Evolutionary conservation across 768 basidiomycete species (phyloP).

Genomic region (Cystobasidium ongulense): DNA sequence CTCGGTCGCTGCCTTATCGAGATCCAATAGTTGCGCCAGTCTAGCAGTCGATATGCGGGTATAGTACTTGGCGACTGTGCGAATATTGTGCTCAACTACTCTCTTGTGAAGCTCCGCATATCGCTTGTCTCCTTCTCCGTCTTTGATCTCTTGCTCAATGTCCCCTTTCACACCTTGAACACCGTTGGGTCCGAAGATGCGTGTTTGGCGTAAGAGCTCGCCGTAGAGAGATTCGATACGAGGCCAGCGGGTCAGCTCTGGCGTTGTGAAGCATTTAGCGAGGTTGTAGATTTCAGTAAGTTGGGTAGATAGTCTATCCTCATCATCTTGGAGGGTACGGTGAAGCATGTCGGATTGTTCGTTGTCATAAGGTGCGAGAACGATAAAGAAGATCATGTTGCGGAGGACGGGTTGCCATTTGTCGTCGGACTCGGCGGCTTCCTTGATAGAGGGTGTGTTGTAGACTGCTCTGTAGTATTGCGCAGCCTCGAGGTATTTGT

Average conservation of each 20-base stretch:
- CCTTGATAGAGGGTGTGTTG: constrained; percentile 87
- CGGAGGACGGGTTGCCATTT: constrained; percentile 63
- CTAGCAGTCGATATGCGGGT: constrained; percentile 79
- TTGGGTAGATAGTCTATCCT: constrained; percentile 54
- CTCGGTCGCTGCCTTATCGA: constrained; percentile 72
- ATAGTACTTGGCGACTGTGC: constrained; percentile 88
- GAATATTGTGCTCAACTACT: constrained; percentile 84
- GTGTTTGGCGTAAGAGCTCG: constrained; percentile 65
- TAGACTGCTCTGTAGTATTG: constrained; percentile 94
- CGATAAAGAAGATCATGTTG: constrained; percentile 87
- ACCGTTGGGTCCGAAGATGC: constrained; percentile 58
- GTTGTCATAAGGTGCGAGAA: constrained; percentile 87
- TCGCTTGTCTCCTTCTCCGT: constrained; percentile 53
- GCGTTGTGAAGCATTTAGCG: constrained; percentile 84
- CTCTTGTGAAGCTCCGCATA: constrained; percentile 95
- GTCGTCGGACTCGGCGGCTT: constrained; percentile 6
- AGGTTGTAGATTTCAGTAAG: constrained; percentile 57
- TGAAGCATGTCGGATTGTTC: constrained; percentile 96
- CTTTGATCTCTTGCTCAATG: constrained; percentile 44
- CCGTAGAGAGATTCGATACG: constrained; percentile 84
- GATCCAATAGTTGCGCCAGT: constrained; percentile 76
- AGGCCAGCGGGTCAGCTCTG: constrained; percentile 93
- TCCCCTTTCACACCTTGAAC: constrained; percentile 37
- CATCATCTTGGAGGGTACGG: constrained; percentile 69
- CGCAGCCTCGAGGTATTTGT: constrained; percentile 81